phyloP scores from a whole-genome alignment of 1,139 yeast genomes.

The Pichia norvegensis region DNA sequence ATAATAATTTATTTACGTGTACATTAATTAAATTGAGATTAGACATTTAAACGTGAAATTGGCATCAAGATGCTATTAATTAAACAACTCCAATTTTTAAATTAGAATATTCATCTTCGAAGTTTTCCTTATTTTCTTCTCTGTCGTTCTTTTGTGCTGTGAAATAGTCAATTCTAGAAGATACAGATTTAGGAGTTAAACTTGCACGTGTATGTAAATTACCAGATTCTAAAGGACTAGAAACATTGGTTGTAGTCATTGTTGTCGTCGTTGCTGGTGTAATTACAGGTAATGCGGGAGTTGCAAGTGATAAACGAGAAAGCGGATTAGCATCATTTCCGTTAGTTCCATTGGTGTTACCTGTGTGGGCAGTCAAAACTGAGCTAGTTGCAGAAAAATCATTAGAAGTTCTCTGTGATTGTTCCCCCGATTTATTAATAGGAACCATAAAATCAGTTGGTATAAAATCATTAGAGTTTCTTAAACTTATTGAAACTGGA shows the following conservation, averaged over 20 bases:
- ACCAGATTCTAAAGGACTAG: slow-evolving; percentile 6
- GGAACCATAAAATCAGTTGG: slow-evolving; percentile 6
- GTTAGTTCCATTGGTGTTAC: slow-evolving; percentile 8
- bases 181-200: background rate
- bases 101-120: slow-evolving; percentile 10
- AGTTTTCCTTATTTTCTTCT: slow-evolving; percentile 8
- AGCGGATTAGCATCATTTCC: slow-evolving; percentile 21
- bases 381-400: slow-evolving; percentile 12
- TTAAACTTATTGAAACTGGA: slow-evolving; percentile 5
- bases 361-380: slow-evolving; percentile 8
- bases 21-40: background rate
- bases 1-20: background rate
- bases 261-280: slow-evolving; percentile 29
- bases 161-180: slow-evolving; percentile 7
- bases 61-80: background rate
- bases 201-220: background rate
- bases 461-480: background rate
- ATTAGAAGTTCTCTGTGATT: slow-evolving; percentile 12
- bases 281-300: slow-evolving; percentile 29
- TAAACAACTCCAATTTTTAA: slow-evolving; percentile 13
- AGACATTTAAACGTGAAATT: background rate
- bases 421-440: slow-evolving; percentile 5
- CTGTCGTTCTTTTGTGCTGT: background rate
- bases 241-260: slow-evolving; percentile 13
- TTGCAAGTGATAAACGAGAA: slow-evolving; percentile 23